Conservation (phyloP, 805 yeast species). For the Lipomyces japonicus region DNA sequence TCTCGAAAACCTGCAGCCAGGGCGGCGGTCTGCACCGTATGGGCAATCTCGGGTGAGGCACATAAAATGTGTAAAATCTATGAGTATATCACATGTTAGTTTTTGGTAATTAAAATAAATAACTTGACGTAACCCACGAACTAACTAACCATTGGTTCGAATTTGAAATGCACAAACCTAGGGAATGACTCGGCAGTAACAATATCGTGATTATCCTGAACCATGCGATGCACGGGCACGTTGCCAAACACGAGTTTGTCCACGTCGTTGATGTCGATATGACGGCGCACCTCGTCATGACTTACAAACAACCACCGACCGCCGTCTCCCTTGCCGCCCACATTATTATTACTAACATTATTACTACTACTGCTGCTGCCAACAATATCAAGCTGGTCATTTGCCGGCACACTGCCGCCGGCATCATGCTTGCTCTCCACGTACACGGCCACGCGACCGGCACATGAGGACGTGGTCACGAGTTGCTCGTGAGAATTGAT, state of each 20-base stretch:
- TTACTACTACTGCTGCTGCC: conserved; percentile 33
- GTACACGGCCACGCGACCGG: conserved; percentile 81
- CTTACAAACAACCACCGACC: conserved; percentile 82
- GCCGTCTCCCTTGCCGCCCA: conserved; percentile 82
- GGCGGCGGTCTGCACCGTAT: conserved; percentile 61
- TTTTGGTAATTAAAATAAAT: neutral
- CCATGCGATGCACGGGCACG: neutral
- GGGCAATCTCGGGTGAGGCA: conserved; percentile 55
- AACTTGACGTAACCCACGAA: neutral
- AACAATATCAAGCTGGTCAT: conserved; percentile 1
- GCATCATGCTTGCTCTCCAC: conserved; percentile 61
- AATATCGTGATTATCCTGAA: neutral
- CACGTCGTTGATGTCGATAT: conserved; percentile 34
- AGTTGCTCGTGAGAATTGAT: conserved; percentile 61
- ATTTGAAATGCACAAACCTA: conserved; percentile 67
- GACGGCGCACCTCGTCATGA: conserved; percentile 46
- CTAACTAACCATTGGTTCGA: conserved; percentile 60
- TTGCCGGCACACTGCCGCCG: neutral
- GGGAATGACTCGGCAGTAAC: neutral
- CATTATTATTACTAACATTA: conserved; percentile 32
- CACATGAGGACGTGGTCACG: conserved; percentile 86
- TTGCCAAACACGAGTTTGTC: neutral
- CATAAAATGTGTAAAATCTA: conserved; percentile 75
- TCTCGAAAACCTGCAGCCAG: conserved; percentile 86
- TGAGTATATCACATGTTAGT: neutral